phyloP scores from a whole-genome alignment of 257 asterid genomes.

The Nicotiana tomentosiformis region DNA sequence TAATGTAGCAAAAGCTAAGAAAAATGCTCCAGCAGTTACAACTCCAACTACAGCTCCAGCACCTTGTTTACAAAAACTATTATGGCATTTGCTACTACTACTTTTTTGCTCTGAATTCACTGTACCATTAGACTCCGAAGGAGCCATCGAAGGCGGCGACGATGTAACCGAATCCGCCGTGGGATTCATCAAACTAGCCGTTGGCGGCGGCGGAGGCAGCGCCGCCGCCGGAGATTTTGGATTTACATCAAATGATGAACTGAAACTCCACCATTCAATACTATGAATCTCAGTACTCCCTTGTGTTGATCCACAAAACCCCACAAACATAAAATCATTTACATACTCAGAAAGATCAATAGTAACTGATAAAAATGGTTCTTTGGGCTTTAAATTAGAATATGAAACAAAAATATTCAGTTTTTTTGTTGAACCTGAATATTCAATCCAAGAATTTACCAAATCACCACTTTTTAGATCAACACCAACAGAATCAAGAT shows the following conservation, averaged over 20 bases:
- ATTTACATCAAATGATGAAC: conserved; percentile 48
- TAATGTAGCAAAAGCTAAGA: conserved; percentile 42
- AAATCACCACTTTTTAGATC: conserved; percentile 79
- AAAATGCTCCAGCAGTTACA: conserved; percentile 69
- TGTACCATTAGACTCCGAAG: conserved; percentile 11
- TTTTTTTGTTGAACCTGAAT: conserved; percentile 39
- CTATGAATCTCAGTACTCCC: conserved; percentile 76
- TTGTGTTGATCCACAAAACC: conserved; percentile 77
- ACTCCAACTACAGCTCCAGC: conserved; percentile 76
- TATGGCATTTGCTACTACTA: conserved; percentile 35
- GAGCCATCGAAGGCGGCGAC: conserved; percentile 30
- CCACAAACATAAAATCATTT: conserved; percentile 65
- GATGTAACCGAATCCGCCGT: conserved; percentile 30
- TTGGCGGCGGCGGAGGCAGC: conserved; percentile 41
- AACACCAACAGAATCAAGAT: conserved; percentile 46
- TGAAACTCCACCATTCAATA: conserved; percentile 81
- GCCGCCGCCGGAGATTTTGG: conserved; percentile 48
- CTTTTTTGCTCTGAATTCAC: conserved; percentile 17
- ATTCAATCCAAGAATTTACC: conserved; percentile 75
- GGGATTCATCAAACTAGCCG: conserved; percentile 44
- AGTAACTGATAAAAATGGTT: conserved; percentile 38
- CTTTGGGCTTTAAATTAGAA: conserved; percentile 61
- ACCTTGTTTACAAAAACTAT: conserved; percentile 45
- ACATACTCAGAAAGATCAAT: conserved; percentile 44
- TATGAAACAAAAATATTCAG: conserved; percentile 53